Percentiles rank a stretch among this genome's conserved stretches.
Conservation (phyloP, 495 filamentous ascomycete genomes). For the Amphirosellinia nigrospora region DNA sequence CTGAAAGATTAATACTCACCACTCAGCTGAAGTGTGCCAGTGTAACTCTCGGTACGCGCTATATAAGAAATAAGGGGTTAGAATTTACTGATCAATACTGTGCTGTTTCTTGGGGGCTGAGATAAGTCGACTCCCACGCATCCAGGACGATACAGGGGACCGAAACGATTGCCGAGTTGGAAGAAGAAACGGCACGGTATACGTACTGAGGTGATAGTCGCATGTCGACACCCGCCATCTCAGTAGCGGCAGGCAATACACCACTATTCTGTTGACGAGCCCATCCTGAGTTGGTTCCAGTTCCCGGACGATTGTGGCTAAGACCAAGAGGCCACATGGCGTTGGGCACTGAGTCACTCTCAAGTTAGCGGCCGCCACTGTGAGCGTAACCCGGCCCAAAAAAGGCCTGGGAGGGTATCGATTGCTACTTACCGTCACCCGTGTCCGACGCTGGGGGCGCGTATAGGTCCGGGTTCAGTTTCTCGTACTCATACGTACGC, state of each 20-base stretch:
- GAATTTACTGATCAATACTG: neutral
- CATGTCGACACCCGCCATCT: slow-evolving; percentile 83
- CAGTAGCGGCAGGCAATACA: slow-evolving; percentile 67
- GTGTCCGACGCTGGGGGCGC: slow-evolving; percentile 71
- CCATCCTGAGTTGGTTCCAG: slow-evolving; percentile 64
- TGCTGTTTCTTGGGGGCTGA: neutral
- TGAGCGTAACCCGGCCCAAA: neutral
- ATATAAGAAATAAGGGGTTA: neutral
- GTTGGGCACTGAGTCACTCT: slow-evolving; percentile 55
- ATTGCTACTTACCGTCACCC: slow-evolving; percentile 44
- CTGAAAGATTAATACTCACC: slow-evolving; percentile 44
- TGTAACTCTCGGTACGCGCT: slow-evolving; percentile 71
- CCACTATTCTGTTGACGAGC: slow-evolving; percentile 69
- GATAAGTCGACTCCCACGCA: neutral
- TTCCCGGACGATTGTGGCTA: slow-evolving; percentile 66
- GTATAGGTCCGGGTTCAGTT: slow-evolving; percentile 68
- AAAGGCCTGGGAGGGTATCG: neutral
- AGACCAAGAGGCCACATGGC: slow-evolving; percentile 76
- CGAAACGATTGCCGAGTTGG: neutral
- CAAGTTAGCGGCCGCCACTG: neutral
- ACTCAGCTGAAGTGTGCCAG: slow-evolving; percentile 74
- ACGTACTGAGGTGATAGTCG: slow-evolving; percentile 61
- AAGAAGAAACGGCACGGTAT: no score
- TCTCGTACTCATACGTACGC: slow-evolving; percentile 66
- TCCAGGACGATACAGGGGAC: neutral